Base-by-base conservation (phyloP, 2,329 filamentous ascomycete species). In the Conoideocrella luteorostrata region DNA sequence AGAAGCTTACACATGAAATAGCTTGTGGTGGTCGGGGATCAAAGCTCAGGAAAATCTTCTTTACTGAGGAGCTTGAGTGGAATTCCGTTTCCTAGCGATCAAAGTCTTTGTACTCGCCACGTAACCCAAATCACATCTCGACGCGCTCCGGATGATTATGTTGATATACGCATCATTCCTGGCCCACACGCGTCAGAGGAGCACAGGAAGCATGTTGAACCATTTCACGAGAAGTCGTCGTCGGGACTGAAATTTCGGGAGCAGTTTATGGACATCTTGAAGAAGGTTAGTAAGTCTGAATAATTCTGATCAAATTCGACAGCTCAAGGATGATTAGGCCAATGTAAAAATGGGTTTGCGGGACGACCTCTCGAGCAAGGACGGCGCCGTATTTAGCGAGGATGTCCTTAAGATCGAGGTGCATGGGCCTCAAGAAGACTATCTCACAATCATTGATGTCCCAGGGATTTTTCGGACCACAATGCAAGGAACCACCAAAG, bases 1-100 rank as follows among this genome's bases (percentile, higher is more conserved):
- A n/a, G n/a, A n/a, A n/a, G n/a, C n/a, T n/a, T n/a, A n/a, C n/a
- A n/a, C n/a, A n/a, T n/a, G n/a, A n/a, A n/a, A n/a, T n/a, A n/a
- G 67, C 86, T 93, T 52, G 84, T 85, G 28, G 87, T 90, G 7
- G 86, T 91, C 9, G 88, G 88, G 48, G 88, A 87, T 52, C 88
- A 93, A 58, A 90, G 85, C 0, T 88, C 86, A 34, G 88, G 88
- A 56, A 94, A 94, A 70, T 88, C 84, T 61, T 91, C 86, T 2
- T 84, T 93, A 15, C 69, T 93, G 23, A 86, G 93, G 59, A 89
- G 66, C 15, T 48, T 77, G 24, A 75, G 72, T 0, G 69, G 68
- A 0, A 70, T 75, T 26, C 63, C 65, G 0, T 73, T 76, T 30
- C 72, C 72, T 4, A 63, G 68, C 2, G 62, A 53, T 1, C 60